phyloP scores from a whole-genome alignment of 805 yeast genomes.

The Nakazawaea populi region DNA sequence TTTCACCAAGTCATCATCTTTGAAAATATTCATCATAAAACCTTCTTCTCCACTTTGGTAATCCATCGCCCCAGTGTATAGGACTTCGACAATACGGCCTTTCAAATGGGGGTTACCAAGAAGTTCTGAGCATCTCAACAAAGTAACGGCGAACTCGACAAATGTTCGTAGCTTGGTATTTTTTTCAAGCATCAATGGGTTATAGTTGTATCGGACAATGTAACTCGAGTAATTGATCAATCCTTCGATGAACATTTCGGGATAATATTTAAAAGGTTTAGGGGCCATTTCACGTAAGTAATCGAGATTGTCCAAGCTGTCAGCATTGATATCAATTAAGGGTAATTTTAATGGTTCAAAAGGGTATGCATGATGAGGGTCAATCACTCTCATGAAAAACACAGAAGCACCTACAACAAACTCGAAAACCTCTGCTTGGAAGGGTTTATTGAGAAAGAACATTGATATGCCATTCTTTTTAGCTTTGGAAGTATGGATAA shows the following conservation, averaged over 20 bases:
- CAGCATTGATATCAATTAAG: slow-evolving; percentile 49
- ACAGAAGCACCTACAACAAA: slow-evolving; percentile 71
- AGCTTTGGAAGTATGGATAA: slow-evolving; percentile 31
- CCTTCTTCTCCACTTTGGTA: slow-evolving; percentile 59
- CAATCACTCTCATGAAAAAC: slow-evolving; percentile 66
- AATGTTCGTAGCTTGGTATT: slow-evolving; percentile 47
- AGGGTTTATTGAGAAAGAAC: slow-evolving; percentile 47
- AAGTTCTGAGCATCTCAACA: slow-evolving; percentile 78
- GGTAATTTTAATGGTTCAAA: slow-evolving; percentile 44
- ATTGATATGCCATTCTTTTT: slow-evolving; percentile 55
- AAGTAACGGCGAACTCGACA: slow-evolving; percentile 65
- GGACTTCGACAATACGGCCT: slow-evolving; percentile 72
- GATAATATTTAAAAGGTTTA: slow-evolving; percentile 71
- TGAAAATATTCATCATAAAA: slow-evolving; percentile 61
- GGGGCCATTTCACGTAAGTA: slow-evolving; percentile 62
- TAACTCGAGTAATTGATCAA: slow-evolving; percentile 65
- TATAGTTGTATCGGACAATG: slow-evolving; percentile 47
- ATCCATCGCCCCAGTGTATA: slow-evolving; percentile 69
- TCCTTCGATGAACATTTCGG: slow-evolving; percentile 84
- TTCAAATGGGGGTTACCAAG: slow-evolving; percentile 93
- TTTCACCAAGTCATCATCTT: slow-evolving; percentile 53
- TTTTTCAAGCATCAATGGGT: slow-evolving; percentile 43
- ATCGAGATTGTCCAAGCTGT: slow-evolving; percentile 68
- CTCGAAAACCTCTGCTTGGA: slow-evolving; percentile 68
- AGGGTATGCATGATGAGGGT: slow-evolving; percentile 67